Conservation (phyloP, 2,329 filamentous ascomycete species). For the Clonostachys solani region DNA sequence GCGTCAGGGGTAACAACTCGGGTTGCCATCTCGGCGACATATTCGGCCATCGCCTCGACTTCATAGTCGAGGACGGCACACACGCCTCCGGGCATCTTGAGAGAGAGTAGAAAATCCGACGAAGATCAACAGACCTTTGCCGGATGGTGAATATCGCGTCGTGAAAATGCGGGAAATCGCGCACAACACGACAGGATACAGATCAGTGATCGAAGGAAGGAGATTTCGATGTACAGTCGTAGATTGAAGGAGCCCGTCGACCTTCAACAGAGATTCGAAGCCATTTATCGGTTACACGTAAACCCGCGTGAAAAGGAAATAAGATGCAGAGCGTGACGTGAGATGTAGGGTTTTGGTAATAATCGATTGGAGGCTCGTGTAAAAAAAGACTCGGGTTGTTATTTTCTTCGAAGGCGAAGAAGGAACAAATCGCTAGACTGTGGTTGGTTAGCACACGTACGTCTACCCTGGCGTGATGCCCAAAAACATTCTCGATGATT, state of each 20-base stretch:
- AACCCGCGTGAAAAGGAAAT: too few species aligned
- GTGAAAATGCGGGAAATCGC: not conserved
- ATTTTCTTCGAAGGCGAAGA: too few species aligned
- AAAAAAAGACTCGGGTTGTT: too few species aligned
- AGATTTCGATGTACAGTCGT: not conserved
- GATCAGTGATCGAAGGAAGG: too few species aligned
- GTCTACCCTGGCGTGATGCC: too few species aligned
- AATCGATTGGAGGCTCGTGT: too few species aligned
- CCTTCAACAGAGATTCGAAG: slow-evolving; percentile 13
- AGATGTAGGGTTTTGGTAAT: too few species aligned
- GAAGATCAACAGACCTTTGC: slow-evolving; percentile 32
- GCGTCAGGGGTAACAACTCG: slow-evolving; percentile 50
- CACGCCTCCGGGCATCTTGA: slow-evolving; percentile 73
- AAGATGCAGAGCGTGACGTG: too few species aligned
- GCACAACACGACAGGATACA: slow-evolving; percentile 4
- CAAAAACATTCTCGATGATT: too few species aligned
- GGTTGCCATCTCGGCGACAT: slow-evolving; percentile 83
- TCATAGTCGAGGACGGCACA: slow-evolving; percentile 95
- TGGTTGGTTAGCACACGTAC: too few species aligned
- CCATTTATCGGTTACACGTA: slow-evolving; percentile 20
- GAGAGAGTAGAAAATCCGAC: slow-evolving; percentile 23
- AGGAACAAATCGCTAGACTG: too few species aligned
- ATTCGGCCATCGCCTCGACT: slow-evolving; percentile 93
- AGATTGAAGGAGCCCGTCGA: slow-evolving; percentile 1
- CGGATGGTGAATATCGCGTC: slow-evolving; percentile 12